Evolutionary conservation across 331 rosid species (phyloP).

Genomic region (Spiraea crenata): DNA sequence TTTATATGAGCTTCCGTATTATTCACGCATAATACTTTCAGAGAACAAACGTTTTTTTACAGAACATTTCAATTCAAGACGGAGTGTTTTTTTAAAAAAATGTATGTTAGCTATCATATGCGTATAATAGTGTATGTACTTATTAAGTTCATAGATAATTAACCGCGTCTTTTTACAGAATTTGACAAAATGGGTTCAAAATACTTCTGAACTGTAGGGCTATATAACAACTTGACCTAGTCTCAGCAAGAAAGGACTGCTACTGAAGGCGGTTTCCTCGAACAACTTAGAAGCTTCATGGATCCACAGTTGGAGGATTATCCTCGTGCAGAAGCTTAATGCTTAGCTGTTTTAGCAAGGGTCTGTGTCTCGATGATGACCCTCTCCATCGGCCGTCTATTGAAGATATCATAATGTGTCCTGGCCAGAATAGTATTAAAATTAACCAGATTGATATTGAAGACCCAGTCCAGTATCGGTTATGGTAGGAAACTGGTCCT

Average conservation of each 20-base stretch:
- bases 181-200: too few relatives aligned
- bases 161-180: too few relatives aligned
- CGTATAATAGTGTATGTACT: too few relatives aligned
- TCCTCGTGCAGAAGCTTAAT: conserved; percentile 53
- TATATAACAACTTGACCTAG: too few relatives aligned
- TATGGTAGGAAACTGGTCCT: neutral
- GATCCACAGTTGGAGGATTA: conserved; percentile 57
- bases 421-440: conserved; percentile 47
- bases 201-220: too few relatives aligned
- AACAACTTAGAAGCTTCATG: conserved; percentile 55
- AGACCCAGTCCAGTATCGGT: neutral
- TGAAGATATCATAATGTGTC: conserved; percentile 67
- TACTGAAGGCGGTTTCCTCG: conserved; percentile 52
- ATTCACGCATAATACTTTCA: too few relatives aligned
- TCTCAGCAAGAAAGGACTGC: conserved; percentile 47
- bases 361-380: conserved; percentile 66
- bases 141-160: too few relatives aligned
- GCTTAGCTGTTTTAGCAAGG: conserved; percentile 56
- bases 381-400: conserved; percentile 57
- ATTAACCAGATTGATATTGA: neutral
- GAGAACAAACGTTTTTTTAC: too few relatives aligned
- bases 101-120: too few relatives aligned
- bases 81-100: too few relatives aligned
- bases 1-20: too few relatives aligned
- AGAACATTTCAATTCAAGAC: too few relatives aligned